Evolutionary conservation across 805 yeast genomes (phyloP), one percentile per base, ranked within the genome.

Genomic region (Pichia ethanolica): DNA sequence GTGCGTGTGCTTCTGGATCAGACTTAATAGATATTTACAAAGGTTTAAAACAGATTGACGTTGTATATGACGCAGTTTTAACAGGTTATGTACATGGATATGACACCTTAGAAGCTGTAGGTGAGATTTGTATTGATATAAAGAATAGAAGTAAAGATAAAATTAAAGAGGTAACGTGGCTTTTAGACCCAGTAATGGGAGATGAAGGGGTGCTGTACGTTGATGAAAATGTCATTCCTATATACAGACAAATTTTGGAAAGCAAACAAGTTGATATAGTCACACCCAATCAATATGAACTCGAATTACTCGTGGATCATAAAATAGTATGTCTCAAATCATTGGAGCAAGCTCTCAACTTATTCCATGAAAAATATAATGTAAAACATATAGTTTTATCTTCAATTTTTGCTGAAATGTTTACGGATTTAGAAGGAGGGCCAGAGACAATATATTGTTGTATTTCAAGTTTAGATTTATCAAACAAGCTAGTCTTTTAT

Each of bases 221-320:
- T 4, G 76, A 78, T 47, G 62, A 70, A 52, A 67, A 77, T 46
- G 74, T 78, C 34, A 74, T 86, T 6, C 83, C 95, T 0, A 75
- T 75, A 5, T 82, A 83, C 57, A 70, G 72, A 56, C 55, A 66
- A 5, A 68, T 81, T 12, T 60, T 83, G 32, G 55, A 63, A 20
- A 56, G 58, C 39, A 79, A 73, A 7, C 59, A 54, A 1, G 85
- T 89, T 8, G 88, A 86, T 56, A 69, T 88, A 8, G 78, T 87
- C 13, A 90, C 97, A 0, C 98, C 98, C 3, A 90, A 90, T 64
- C 95, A 87, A 63, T 91, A 85, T 64, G 98, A 90, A 63, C 74
- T 85, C 14, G 97, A 89, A 65, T 63, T 88, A 32, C 65, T 91
- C 40, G 28, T 60, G 27, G 66, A 57, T 12, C 60, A 67, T 47